phyloP scores from a whole-genome alignment of 805 yeast genomes.

The Yarrowia sp. region DNA sequence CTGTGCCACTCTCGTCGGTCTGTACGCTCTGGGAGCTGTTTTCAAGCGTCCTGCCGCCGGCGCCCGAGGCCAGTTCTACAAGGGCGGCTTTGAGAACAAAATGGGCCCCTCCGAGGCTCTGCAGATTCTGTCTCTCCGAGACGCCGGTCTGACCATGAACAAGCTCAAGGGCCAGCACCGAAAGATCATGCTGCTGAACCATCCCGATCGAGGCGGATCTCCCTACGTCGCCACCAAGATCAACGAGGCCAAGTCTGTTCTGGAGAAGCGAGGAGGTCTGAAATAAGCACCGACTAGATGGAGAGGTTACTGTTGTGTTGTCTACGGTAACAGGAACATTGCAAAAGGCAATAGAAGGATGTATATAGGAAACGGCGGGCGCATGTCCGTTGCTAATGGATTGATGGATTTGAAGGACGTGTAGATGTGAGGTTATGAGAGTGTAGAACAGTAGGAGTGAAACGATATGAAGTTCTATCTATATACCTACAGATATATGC shows the following conservation, averaged over 20 bases:
- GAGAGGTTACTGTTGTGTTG: no score
- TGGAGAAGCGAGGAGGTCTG: constrained; percentile 64
- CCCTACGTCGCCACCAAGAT: constrained; percentile 82
- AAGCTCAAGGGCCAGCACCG: constrained; percentile 74
- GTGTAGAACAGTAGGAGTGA: no score
- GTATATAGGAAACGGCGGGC: constrained; percentile 21
- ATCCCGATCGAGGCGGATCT: constrained; percentile 90
- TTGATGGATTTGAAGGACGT: constrained; percentile 3
- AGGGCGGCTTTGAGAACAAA: constrained; percentile 92
- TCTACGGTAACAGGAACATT: not conserved
- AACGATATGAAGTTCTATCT: no score
- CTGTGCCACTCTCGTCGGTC: constrained; percentile 32
- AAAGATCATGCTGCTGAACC: constrained; percentile 77
- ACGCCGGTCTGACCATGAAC: constrained; percentile 50
- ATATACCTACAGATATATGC: no score
- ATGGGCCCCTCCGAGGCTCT: constrained; percentile 90
- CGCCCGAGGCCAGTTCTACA: constrained; percentile 67
- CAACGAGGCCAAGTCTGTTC: constrained; percentile 81
- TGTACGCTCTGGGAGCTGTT: constrained; percentile 36
- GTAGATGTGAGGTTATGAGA: no score
- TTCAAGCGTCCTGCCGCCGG: constrained; percentile 62
- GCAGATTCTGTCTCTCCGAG: constrained; percentile 72
- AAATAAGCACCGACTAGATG: no score
- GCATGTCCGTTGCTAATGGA: not conserved
- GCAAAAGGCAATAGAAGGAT: constrained; percentile 8